A percentile compares a stretch with the other conserved stretches of the same genome.
These are phyloP conservation scores for Tillandsia leiboldiana DNA, from an alignment of 176 grass and related monocot species.

Conservation along the genomic window DNA sequence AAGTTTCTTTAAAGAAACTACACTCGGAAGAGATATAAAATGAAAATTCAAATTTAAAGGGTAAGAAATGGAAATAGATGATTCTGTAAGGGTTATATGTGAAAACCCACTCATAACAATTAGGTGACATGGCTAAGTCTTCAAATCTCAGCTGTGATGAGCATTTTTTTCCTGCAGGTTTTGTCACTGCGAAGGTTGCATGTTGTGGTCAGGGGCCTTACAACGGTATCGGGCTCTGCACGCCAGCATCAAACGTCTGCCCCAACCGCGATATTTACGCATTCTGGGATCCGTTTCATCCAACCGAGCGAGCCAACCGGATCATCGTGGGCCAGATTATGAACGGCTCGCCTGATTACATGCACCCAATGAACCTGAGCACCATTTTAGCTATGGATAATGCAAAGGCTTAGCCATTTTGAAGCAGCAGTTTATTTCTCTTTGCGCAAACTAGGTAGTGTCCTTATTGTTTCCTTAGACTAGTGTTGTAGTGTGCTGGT, in stretches of 20 bases:
- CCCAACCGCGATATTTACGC: constrained; percentile 53
- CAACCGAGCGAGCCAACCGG: constrained; percentile 77
- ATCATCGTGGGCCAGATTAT: constrained; percentile 78
- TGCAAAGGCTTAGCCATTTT: constrained; percentile 10
- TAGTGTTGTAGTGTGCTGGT: too few species aligned
- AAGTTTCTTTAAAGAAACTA: too few species aligned
- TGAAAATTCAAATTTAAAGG: too few species aligned
- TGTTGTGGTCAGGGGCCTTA: constrained; percentile 92
- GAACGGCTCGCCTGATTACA: constrained; percentile 66
- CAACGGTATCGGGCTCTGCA: constrained; percentile 85
- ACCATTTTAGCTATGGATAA: constrained; percentile 78
- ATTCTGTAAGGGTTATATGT: not conserved
- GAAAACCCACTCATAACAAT: not conserved
- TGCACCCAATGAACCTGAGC: constrained; percentile 95
- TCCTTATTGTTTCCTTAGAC: too few species aligned
- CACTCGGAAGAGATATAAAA: too few species aligned
- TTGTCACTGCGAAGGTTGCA: constrained; percentile 65
- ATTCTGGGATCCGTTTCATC: constrained; percentile 88
- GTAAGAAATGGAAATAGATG: not conserved
- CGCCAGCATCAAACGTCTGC: constrained; percentile 65
- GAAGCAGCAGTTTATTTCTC: too few species aligned
- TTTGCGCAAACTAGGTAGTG: too few species aligned
- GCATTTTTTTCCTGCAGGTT: constrained; percentile 31
- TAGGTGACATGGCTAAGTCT: not conserved
- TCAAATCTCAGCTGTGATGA: not conserved